Base-by-base conservation (phyloP, 2,329 filamentous ascomycete genomes). In the Fusarium lyarnte region DNA sequence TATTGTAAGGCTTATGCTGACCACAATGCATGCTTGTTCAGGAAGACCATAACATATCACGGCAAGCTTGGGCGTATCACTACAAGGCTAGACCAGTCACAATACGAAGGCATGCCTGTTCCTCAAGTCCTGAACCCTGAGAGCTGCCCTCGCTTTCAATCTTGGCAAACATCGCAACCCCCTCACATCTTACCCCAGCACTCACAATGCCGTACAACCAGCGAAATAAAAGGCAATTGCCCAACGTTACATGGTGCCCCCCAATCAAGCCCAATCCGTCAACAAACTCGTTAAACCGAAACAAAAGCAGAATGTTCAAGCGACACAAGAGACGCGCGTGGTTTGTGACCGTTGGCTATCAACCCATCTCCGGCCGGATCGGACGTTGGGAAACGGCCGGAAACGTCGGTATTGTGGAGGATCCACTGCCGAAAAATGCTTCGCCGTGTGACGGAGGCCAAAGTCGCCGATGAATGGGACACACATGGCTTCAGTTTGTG, bases 351-450 rank as follows among this genome's bases (percentile, higher is more conserved):
- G 57, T 55, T 62, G 60, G 46, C 60, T 55, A 42, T 21, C 31
- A 51, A 39, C 23, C 25, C 16, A 49, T 53, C 27, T 43, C 35
- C 39, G 43, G 53, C 66, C 58, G 63, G 67, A 71, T 71, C 73
- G 63, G 62, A 65, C 52, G 55, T 71, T 47, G 43, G 47, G 35
- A 49, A 49, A 54, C 73, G 72, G 60, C 75, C 75, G 75, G 75
- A 77, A 77, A 65, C 69, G 69, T 77, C 75, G 75, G 75, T 63
- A 58, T 39, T 51, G 36, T 47, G 31, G 59, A 43, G 25, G 67
- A 52, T 60, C 72, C 63, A 70, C 66, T 53, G 29, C 69, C 63
- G 67, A 70, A 65, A 69, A 69, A 59, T 53, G 52, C 45, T 54
- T 62, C 53, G 42, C 45, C 49, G 69, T 65, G 43, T 47, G 58